Base-by-base conservation (phyloP, 1,139 yeast genomes). In the Geotrichum phurueaensis region DNA sequence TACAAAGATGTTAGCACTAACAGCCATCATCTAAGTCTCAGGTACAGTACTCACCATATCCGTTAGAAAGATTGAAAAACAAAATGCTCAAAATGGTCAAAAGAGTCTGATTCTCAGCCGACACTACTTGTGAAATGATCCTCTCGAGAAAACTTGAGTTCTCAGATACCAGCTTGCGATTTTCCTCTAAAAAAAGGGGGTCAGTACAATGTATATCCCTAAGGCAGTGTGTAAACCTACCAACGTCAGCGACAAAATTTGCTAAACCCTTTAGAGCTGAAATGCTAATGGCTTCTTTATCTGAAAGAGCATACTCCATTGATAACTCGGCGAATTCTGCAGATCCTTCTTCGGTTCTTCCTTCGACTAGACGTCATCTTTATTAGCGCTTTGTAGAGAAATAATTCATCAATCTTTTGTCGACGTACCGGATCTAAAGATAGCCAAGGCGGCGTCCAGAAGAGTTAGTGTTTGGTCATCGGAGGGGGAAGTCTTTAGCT, bases 161-260 rank as follows among this genome's bases (percentile, higher is more conserved):
- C 9, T 57, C 60, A 25, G 54, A 20, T 15, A 62, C 57, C 1
- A 50, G 51, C 9, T 51, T 51, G 10, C 64, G 54, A 52, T 64
- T 64, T 45, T 48, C 52, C 27, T 64, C 62, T 49, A 45, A 25
- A 25, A 36, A 33, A 13, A 56, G 50, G 13, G 51, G 10, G 29
- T 45, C 31, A n/a, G 56, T 49, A 50, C 22, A 12, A n/a, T 15
- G 29, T 12, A 53, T 48, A 7, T 45, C 45, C 15, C 36, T 47
- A 13, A 47, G n/a, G 15, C 29, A 45, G 49, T 20, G 9, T 12
- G 15, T 15, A 13, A 25, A 62, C 64, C 13, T 48, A 64, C 66
- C 64, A 51, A 60, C 53, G 33, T 67, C 66, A 29, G 66, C 65
- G 20, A 65, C 64, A 13, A 65, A 56, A 52, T 67, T 67, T 15